phyloP scores from a whole-genome alignment of 2,329 filamentous ascomycete species.

The Ceratocystis huliohia region DNA sequence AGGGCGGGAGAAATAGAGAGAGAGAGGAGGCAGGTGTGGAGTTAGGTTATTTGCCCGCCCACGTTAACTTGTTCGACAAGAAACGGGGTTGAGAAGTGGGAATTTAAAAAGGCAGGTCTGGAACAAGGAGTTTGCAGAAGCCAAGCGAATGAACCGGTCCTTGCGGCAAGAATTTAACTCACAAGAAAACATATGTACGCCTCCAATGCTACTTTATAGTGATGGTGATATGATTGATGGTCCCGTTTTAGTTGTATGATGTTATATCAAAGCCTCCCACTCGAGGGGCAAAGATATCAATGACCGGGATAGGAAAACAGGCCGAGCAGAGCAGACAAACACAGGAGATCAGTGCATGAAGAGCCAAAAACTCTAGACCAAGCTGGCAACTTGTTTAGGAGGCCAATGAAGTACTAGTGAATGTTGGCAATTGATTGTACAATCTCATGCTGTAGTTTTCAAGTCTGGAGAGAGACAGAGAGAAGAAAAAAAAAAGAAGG shows the following conservation, averaged over 20 bases:
- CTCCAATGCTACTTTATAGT: neutral
- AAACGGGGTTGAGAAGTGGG: constrained; percentile 2
- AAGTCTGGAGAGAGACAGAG: neutral
- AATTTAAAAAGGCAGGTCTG: neutral
- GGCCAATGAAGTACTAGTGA: neutral
- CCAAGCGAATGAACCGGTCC: neutral
- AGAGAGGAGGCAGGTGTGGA: constrained; percentile 3
- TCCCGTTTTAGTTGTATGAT: neutral
- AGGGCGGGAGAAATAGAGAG: neutral
- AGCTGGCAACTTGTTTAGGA: too few relatives aligned
- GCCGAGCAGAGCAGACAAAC: neutral
- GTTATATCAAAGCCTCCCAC: neutral
- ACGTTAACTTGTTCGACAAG: constrained; percentile 6
- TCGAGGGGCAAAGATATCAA: neutral
- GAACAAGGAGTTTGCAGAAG: constrained; percentile 8
- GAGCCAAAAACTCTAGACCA: neutral
- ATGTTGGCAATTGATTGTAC: neutral
- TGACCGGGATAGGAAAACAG: neutral
- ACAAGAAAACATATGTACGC: neutral
- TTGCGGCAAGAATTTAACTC: neutral
- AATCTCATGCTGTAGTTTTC: neutral
- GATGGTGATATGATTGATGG: neutral
- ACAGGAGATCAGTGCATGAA: neutral
- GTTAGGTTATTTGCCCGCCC: neutral
- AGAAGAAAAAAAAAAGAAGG: neutral